Base-by-base conservation (phyloP, 2,329 filamentous ascomycete species). In the Colletotrichum graminicola region DNA sequence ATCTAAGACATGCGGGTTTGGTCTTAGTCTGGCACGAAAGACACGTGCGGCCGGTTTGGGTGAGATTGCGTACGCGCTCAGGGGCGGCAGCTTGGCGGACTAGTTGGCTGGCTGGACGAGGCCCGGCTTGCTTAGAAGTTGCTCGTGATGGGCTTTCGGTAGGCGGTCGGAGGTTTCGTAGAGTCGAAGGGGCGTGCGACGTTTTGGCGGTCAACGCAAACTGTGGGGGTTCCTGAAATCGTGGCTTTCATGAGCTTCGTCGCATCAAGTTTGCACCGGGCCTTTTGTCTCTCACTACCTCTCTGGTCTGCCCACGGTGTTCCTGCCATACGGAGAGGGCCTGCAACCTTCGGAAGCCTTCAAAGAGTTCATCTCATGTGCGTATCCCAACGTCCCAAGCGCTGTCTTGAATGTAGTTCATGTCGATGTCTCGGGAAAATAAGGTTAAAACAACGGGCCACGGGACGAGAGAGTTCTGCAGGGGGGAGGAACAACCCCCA, bases 181-280 rank as follows among this genome's bases (percentile, higher is more conserved):
- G 65, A 14, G 41, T 14, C 5, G 57, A 45, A 21, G 45, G 23
- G 5, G 41, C 41, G 41, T n/a, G 21, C n/a, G 43, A 1, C 8
- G 45, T n/a, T 47, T 34, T 41, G 34, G 47, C 49, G 39, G 49
- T 39, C 36, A 18, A 45, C 16, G 11, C 18, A 36, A 49, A 26
- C 7, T 10, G 18, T 14, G 34, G 21, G 11, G 1, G 8, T 6
- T 11, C 23, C 41, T 5, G 21, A 18, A n/a, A 23, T 18, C 3
- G 16, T 8, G 29, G 6, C 21, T 49, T 57, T 65, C 51, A 65
- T 41, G 23, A 65, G 62, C 49, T 29, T 29, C 49, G 49, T 52
- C 26, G 23, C 12, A 29, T 52, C 49, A 52, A 52, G 6, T 16
- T 16, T 8, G 14, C 26, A 14, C 21, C 43, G 21, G 43, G 12